Evolutionary conservation across 345 rosid genomes (phyloP).

Genomic region (Physaria fendleri): DNA sequence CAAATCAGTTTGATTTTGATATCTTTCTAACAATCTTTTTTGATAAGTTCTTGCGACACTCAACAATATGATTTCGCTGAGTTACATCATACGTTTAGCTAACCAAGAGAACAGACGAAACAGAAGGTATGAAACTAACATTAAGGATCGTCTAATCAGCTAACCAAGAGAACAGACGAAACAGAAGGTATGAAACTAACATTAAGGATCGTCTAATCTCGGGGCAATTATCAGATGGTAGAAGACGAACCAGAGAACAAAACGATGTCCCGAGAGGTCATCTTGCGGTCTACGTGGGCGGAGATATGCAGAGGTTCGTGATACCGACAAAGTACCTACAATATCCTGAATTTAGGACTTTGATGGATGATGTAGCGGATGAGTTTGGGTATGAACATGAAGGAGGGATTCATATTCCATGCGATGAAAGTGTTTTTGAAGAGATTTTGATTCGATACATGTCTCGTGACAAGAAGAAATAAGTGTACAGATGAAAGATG

Average conservation of each 20-base stretch:
- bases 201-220: slow-evolving; percentile 25
- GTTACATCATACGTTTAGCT: slow-evolving; percentile 18
- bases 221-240: slow-evolving; percentile 33
- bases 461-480: slow-evolving; percentile 29
- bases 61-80: slow-evolving; percentile 27
- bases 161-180: slow-evolving; percentile 27
- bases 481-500: slow-evolving; percentile 33
- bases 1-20: too few relatives aligned
- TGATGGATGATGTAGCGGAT: slow-evolving; percentile 61
- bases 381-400: slow-evolving; percentile 58
- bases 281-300: slow-evolving; percentile 58
- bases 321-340: slow-evolving; percentile 47
- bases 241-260: slow-evolving; percentile 10
- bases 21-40: too few relatives aligned
- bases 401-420: slow-evolving; percentile 52
- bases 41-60: neutral
- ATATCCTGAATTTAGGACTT: slow-evolving; percentile 44
- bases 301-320: slow-evolving; percentile 47
- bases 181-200: slow-evolving; percentile 8
- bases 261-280: slow-evolving; percentile 40
- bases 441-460: slow-evolving; percentile 38
- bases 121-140: slow-evolving; percentile 8
- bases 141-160: slow-evolving; percentile 27
- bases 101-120: slow-evolving; percentile 27
- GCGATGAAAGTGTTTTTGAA: slow-evolving; percentile 51